Evolutionary conservation across 2,329 filamentous ascomycete genomes (phyloP).

Genomic region (Colletotrichum sp.): DNA sequence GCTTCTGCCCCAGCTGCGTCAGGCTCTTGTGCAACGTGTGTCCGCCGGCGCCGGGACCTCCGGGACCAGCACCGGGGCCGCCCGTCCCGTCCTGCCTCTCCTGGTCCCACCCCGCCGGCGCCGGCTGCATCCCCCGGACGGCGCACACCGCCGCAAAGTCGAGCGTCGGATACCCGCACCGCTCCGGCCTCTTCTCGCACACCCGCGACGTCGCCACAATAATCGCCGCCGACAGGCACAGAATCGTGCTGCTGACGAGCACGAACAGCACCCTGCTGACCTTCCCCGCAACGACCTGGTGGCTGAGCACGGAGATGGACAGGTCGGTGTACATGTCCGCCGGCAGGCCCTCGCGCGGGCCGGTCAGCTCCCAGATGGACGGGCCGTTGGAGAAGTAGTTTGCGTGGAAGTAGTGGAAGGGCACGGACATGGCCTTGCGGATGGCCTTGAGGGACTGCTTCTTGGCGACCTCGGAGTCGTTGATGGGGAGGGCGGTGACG

Average conservation of each 20-base stretch:
- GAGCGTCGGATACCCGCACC: constrained; percentile 15
- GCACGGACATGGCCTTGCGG: constrained; percentile 15
- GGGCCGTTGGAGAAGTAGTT: not conserved
- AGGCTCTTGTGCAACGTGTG: not conserved
- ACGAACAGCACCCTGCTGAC: constrained; percentile 9
- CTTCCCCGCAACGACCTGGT: constrained; percentile 12
- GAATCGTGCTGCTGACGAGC: not conserved
- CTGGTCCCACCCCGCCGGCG: not conserved
- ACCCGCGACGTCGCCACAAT: constrained; percentile 6
- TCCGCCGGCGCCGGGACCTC: not conserved
- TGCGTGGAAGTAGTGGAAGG: constrained; percentile 13
- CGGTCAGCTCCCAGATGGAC: constrained; percentile 8
- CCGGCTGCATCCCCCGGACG: not conserved
- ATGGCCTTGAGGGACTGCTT: constrained; percentile 6
- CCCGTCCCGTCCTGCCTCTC: not conserved
- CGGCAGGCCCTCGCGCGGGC: not conserved
- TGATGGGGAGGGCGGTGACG: constrained; percentile 16
- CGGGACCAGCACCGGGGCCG: no score
- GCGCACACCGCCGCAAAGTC: constrained; percentile 17
- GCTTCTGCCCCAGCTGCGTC: constrained; percentile 13
- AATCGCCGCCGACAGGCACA: not conserved
- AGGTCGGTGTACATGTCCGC: constrained; percentile 14
- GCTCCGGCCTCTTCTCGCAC: constrained; percentile 7
- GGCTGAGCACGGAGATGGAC: constrained; percentile 9
- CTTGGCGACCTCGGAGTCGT: constrained; percentile 15